These are phyloP conservation scores for Cryptococcus sp. DNA, from an alignment of 1,284 basidiomycete species.

Conservation along the genomic window DNA sequence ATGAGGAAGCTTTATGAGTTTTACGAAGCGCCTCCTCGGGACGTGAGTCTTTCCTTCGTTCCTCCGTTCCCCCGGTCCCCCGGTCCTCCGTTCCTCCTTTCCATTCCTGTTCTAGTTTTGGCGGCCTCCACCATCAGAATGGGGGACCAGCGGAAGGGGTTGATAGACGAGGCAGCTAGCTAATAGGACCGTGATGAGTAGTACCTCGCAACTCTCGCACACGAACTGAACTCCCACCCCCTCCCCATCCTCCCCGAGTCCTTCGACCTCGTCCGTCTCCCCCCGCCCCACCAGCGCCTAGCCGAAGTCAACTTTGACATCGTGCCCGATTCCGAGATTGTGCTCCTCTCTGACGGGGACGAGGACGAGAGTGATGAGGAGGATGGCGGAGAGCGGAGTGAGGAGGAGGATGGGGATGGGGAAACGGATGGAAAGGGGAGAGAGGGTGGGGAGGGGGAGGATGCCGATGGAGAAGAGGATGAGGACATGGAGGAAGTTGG, in stretches of 20 bases:
- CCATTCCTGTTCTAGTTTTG: too few species aligned
- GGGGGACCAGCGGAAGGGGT: too few species aligned
- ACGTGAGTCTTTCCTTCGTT: slow-evolving; percentile 58
- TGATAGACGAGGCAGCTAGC: too few species aligned
- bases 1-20: slow-evolving; percentile 92
- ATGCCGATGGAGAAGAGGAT: slow-evolving; percentile 26
- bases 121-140: too few species aligned
- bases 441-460: slow-evolving; percentile 20
- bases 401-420: slow-evolving; percentile 32
- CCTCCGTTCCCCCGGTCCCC: too few species aligned
- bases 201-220: slow-evolving; percentile 85
- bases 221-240: slow-evolving; percentile 83
- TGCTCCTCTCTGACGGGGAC: slow-evolving; percentile 13
- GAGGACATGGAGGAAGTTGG: slow-evolving; percentile 44
- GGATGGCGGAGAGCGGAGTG: slow-evolving; percentile 20
- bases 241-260: slow-evolving; percentile 91
- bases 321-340: slow-evolving; percentile 77
- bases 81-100: neutral
- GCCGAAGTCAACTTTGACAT: slow-evolving; percentile 90
- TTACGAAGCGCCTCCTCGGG: slow-evolving; percentile 87
- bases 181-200: slow-evolving; percentile 52
- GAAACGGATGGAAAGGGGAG: slow-evolving; percentile 23
- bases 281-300: slow-evolving; percentile 72
- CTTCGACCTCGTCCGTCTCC: slow-evolving; percentile 81
- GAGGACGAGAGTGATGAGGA: slow-evolving; percentile 16